Evolutionary conservation across 1,139 yeast species (phyloP).

Genomic region (Scheffersomyces illinoinensis): DNA sequence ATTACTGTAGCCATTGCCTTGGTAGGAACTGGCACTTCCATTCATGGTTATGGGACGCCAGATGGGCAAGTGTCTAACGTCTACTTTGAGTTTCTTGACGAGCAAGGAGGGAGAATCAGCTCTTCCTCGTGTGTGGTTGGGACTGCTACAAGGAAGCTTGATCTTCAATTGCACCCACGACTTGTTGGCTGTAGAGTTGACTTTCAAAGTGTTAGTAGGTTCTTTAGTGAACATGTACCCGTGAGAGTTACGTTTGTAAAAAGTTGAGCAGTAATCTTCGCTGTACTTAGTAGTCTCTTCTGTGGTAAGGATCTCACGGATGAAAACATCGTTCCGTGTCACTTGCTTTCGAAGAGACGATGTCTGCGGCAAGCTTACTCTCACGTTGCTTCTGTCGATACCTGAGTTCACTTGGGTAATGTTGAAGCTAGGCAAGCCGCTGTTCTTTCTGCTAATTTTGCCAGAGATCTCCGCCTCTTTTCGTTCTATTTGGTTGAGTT

Average conservation of each 20-base stretch:
- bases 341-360: background rate
- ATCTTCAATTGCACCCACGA: constrained; percentile 32
- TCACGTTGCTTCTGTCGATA: constrained; percentile 1
- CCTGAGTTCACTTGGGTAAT: background rate
- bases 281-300: constrained; percentile 14
- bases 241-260: constrained; percentile 34
- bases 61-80: constrained; percentile 26
- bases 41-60: constrained; percentile 30
- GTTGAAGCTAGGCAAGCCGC: background rate
- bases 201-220: constrained; percentile 29
- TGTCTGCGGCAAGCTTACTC: constrained; percentile 4
- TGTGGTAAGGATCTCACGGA: constrained; percentile 4
- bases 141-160: constrained; percentile 14
- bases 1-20: constrained; percentile 2
- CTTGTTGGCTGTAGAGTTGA: constrained; percentile 26
- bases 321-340: constrained; percentile 2
- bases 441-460: background rate
- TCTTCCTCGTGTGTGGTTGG: constrained; percentile 1
- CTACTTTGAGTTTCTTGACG: constrained; percentile 27
- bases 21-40: constrained; percentile 7
- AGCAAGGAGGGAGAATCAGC: constrained; percentile 1
- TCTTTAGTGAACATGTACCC: constrained; percentile 43
- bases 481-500: background rate
- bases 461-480: background rate
- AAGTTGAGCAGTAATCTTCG: constrained; percentile 33